Conservation (phyloP, 169 alveolate genomes). For the Perkinsus chesapeaki region DNA sequence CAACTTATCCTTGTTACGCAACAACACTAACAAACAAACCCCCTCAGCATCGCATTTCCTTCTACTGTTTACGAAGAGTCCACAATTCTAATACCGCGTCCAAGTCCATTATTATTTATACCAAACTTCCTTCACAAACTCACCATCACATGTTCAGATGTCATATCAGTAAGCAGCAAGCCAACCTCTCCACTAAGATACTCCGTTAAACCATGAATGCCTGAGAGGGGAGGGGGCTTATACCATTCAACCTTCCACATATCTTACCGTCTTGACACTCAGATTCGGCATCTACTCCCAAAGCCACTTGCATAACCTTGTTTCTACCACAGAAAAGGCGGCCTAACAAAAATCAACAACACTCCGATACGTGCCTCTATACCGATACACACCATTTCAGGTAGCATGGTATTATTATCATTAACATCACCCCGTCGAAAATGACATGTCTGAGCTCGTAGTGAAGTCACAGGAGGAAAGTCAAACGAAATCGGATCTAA, state of each 20-base stretch:
- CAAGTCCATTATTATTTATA: too few relatives aligned
- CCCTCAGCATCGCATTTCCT: too few relatives aligned
- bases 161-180: background rate
- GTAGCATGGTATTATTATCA: too few relatives aligned
- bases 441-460: background rate
- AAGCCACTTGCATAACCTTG: constrained; percentile 24
- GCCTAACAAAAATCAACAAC: background rate
- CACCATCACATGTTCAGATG: background rate
- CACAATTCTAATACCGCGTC: too few relatives aligned
- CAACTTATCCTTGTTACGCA: too few relatives aligned
- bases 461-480: background rate
- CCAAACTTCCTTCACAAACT: background rate
- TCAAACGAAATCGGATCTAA: background rate
- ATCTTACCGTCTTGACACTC: constrained; percentile 6
- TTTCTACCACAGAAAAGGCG: constrained; percentile 23
- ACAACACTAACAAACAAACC: too few relatives aligned
- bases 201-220: background rate
- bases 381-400: too few relatives aligned
- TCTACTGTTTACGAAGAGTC: too few relatives aligned
- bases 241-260: background rate
- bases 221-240: background rate
- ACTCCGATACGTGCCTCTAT: too few relatives aligned
- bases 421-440: too few relatives aligned
- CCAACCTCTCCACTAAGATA: background rate
- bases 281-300: constrained; percentile 9